These are phyloP conservation scores for Sanghuangporus baumii DNA, from an alignment of 1,284 basidiomycete species.

Conservation along the genomic window DNA sequence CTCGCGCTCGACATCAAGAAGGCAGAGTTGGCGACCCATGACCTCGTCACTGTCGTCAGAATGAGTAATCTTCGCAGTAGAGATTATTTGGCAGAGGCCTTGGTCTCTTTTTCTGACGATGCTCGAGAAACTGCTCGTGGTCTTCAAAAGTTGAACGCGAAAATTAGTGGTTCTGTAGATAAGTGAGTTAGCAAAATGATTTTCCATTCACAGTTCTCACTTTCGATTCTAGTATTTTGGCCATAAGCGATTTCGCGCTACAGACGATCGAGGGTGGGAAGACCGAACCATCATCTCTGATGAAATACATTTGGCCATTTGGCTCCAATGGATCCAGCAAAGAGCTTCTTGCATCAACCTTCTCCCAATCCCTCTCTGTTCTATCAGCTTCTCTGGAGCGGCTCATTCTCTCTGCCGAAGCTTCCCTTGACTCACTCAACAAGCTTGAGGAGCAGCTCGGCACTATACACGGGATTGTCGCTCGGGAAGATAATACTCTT, in stretches of 20 bases:
- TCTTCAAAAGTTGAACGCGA: conserved; percentile 53
- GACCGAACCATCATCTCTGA: conserved; percentile 30
- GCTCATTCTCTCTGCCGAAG: conserved; percentile 58
- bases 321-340: conserved; percentile 26
- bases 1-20: conserved; percentile 63
- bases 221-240: conserved; percentile 47
- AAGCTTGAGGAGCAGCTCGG: conserved; percentile 53
- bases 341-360: conserved; percentile 44
- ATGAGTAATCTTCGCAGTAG: conserved; percentile 53
- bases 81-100: conserved; percentile 46
- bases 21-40: conserved; percentile 67
- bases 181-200: conserved; percentile 36
- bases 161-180: conserved; percentile 63
- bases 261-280: conserved; percentile 44
- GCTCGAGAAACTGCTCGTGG: conserved; percentile 54
- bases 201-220: conserved; percentile 1
- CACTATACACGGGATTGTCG: conserved; percentile 49
- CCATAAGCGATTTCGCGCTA: conserved; percentile 64
- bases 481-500: conserved; percentile 48
- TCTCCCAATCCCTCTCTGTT: conserved; percentile 55
- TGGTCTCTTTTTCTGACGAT: conserved; percentile 49
- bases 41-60: conserved; percentile 55
- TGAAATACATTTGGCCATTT: conserved; percentile 44
- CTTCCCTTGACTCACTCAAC: conserved; percentile 47
- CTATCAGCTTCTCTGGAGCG: conserved; percentile 46